Conservation (phyloP, 2,329 filamentous ascomycete species). For the Camptophora hylomeconis region DNA sequence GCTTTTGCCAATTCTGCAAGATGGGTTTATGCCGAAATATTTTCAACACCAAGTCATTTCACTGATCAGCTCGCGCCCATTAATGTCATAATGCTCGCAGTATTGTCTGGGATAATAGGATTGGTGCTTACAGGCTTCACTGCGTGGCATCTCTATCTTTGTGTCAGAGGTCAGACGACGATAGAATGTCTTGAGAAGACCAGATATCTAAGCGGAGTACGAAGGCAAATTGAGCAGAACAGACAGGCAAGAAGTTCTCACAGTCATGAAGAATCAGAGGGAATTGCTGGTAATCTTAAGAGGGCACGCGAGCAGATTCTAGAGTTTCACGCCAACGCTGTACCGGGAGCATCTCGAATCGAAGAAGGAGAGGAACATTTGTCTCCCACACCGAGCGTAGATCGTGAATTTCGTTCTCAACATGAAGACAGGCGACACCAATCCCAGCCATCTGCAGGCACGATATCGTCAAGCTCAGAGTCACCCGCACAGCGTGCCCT, state of each 20-base stretch:
- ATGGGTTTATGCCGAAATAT: constrained; percentile 79
- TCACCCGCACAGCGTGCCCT: constrained; percentile 34
- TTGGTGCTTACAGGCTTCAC: constrained; percentile 83
- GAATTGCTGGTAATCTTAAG: constrained; percentile 32
- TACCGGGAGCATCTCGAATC: constrained; percentile 65
- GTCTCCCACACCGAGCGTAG: constrained; percentile 20
- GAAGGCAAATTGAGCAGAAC: constrained; percentile 55
- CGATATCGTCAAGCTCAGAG: constrained; percentile 6
- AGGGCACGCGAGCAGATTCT: constrained; percentile 60
- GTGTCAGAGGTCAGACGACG: constrained; percentile 69
- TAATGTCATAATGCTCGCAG: constrained; percentile 78
- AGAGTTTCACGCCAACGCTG: constrained; percentile 68
- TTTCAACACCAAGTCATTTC: constrained; percentile 55
- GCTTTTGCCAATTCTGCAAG: constrained; percentile 61
- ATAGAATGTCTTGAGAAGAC: constrained; percentile 96
- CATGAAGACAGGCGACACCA: constrained; percentile 2
- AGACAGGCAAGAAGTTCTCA: constrained; percentile 36
- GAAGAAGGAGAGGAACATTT: constrained; percentile 61
- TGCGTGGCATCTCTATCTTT: constrained; percentile 77
- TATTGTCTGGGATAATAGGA: constrained; percentile 81
- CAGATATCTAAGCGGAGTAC: constrained; percentile 72
- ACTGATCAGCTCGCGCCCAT: constrained; percentile 65
- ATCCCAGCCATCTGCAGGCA: constrained; percentile 3
- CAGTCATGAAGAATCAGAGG: constrained; percentile 27
- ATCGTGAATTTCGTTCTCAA: not conserved